phyloP scores from a whole-genome alignment of 768 basidiomycete genomes.

The Gyrodon lividus region DNA sequence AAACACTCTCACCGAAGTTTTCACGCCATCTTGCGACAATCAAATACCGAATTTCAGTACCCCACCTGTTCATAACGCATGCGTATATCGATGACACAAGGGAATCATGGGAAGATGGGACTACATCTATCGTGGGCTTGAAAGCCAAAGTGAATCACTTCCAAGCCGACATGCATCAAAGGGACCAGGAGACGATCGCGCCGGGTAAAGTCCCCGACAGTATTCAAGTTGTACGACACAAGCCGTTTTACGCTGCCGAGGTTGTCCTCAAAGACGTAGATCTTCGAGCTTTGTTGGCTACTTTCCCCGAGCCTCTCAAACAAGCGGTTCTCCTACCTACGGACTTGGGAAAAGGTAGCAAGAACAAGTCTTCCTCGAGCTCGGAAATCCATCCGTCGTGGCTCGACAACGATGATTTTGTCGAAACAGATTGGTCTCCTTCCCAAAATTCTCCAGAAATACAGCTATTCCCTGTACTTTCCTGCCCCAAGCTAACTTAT shows the following conservation, averaged over 20 bases:
- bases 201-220: slow-evolving; percentile 55
- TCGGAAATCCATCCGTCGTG: slow-evolving; percentile 53
- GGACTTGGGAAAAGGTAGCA: slow-evolving; percentile 45
- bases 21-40: slow-evolving; percentile 85
- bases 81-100: slow-evolving; percentile 79
- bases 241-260: slow-evolving; percentile 87
- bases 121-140: slow-evolving; percentile 77
- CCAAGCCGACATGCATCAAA: slow-evolving; percentile 89
- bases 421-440: slow-evolving; percentile 67
- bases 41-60: slow-evolving; percentile 81
- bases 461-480: slow-evolving; percentile 68
- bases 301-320: slow-evolving; percentile 73
- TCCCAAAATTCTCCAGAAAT: slow-evolving; percentile 54
- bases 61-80: slow-evolving; percentile 82
- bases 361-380: slow-evolving; percentile 24
- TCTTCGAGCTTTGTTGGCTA: slow-evolving; percentile 73
- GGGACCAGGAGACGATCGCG: slow-evolving; percentile 74
- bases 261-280: slow-evolving; percentile 76
- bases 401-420: slow-evolving; percentile 80
- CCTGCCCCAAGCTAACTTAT: slow-evolving; percentile 81
- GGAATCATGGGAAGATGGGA: slow-evolving; percentile 79
- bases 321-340: slow-evolving; percentile 49
- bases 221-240: slow-evolving; percentile 65
- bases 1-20: slow-evolving; percentile 79
- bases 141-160: slow-evolving; percentile 82